These are phyloP conservation scores for Amanita subjunquillea DNA, from an alignment of 768 basidiomycete genomes.

Conservation along the genomic window DNA sequence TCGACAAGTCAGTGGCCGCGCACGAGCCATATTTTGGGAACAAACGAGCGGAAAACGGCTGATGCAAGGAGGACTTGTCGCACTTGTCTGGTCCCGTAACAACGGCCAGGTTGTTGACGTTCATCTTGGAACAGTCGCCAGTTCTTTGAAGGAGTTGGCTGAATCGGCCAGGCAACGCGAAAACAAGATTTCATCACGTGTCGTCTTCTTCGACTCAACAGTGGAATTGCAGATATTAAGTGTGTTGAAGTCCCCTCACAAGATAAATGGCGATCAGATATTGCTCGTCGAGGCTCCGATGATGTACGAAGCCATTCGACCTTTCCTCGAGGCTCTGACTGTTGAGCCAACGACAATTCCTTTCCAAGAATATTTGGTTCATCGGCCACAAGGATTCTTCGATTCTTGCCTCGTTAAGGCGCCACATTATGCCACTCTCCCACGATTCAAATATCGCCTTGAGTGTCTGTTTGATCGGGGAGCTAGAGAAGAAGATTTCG, in stretches of 20 bases:
- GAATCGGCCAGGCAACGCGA: conserved; percentile 21
- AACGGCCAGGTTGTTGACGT: conserved; percentile 17
- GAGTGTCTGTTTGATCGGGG: conserved; percentile 37
- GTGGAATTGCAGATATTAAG: conserved; percentile 24
- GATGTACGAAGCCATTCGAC: conserved; percentile 58
- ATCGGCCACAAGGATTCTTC: conserved; percentile 27
- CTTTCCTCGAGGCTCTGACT: conserved; percentile 54
- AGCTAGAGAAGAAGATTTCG: conserved; percentile 26
- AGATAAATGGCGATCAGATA: conserved; percentile 11
- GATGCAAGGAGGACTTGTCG: conserved; percentile 41
- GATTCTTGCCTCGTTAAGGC: conserved; percentile 26
- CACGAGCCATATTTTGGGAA: conserved; percentile 40
- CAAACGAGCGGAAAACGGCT: conserved; percentile 36
- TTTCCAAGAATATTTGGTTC: conserved; percentile 43
- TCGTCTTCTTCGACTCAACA: conserved; percentile 39
- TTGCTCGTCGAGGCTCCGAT: conserved; percentile 52
- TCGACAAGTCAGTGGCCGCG: conserved; percentile 19
- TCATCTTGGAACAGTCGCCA: conserved; percentile 34
- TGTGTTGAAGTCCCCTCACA: not conserved
- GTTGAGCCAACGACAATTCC: conserved; percentile 48
- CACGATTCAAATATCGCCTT: conserved; percentile 48
- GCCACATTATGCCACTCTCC: conserved; percentile 43
- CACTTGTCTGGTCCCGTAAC: conserved; percentile 27
- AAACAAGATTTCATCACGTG: conserved; percentile 24
- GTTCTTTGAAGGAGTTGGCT: conserved; percentile 24